Conservation (phyloP, 371 early-diverging fungal genomes). For the Actinomucor elegans region DNA sequence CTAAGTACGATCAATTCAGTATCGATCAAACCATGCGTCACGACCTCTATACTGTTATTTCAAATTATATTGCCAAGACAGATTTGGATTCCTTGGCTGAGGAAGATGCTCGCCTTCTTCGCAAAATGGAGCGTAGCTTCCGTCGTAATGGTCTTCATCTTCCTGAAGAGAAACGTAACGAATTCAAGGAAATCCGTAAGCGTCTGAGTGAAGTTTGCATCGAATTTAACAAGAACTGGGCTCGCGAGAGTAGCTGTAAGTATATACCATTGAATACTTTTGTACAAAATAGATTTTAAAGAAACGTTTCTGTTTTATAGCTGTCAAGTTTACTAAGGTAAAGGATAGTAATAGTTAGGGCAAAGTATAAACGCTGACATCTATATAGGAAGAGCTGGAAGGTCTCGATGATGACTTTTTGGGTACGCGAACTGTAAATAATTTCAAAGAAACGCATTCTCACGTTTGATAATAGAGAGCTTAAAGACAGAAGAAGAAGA, state of each 20-base stretch:
- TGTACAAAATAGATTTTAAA: too few relatives aligned
- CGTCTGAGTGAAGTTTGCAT: constrained; percentile 66
- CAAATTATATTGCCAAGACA: constrained; percentile 52
- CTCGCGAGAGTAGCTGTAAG: constrained; percentile 58
- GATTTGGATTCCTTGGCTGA: constrained; percentile 46
- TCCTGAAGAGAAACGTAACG: constrained; percentile 56
- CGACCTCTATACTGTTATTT: constrained; percentile 69
- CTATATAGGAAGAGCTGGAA: constrained; percentile 65
- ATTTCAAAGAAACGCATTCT: background rate
- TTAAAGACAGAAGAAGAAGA: constrained; percentile 56
- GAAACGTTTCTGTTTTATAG: constrained; percentile 21
- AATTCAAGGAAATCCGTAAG: constrained; percentile 65
- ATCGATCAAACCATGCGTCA: constrained; percentile 80
- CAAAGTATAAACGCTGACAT: background rate
- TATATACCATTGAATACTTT: too few relatives aligned
- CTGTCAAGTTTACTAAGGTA: constrained; percentile 48
- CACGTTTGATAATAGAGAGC: constrained; percentile 23
- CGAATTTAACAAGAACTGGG: constrained; percentile 65
- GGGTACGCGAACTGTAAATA: constrained; percentile 33
- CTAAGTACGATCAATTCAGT: constrained; percentile 63
- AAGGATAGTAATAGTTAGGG: background rate
- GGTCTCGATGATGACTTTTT: constrained; percentile 78
- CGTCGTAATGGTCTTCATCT: constrained; percentile 74
- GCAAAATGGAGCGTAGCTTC: constrained; percentile 63
- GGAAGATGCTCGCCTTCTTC: constrained; percentile 71